Base-by-base conservation (phyloP, 2,329 filamentous ascomycete species). In the Pseudocercospora cruenta region DNA sequence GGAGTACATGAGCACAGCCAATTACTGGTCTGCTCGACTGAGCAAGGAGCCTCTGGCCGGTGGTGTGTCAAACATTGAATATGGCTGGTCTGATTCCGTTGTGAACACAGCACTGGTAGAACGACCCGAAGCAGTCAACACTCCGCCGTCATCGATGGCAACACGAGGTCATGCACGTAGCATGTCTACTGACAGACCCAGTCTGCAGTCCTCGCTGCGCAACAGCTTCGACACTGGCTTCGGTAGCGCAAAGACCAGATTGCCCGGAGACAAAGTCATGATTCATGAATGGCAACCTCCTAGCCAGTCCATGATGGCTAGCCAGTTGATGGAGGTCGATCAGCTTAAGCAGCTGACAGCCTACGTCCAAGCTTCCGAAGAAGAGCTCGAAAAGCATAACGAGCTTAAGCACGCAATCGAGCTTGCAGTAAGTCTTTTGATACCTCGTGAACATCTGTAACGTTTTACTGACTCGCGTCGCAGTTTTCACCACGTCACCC, bases 11-110 rank as follows among this genome's bases (percentile, higher is more conserved):
- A 90, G 88, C 19, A 96, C 94, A 1, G 93, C 92, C 73, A 99
- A 99, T 80, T 99, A 98, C 80, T 99, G 95, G 95, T 95, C 93
- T 75, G 94, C 95, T 2, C 88, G 95, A 60, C 84, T 98, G 33
- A 97, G 93, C 75, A 97, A 96, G 68, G 93, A 98, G 76, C 95
- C 95, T 2, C 83, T 99, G 33, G 87, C 94, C 36, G 95, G 95
- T 64, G 94, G 94, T 64, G 91, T 99, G 72, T 96, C 92, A 80
- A 99, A 97, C 78, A 91, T 98, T 72, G 95, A 99, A 78, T 98
- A 97, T 75, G 95, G 95, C 61, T 99, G 95, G 95, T 92, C 93
- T 72, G 93, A 97, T 47, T 84, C 85, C 21, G 89, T 97, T 67
- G 89, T 97, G 73, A 88, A 88, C 70, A 74, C 80, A 24, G 81